Base-by-base conservation (phyloP, 331 rosid species). In the Spiraea crenata region DNA sequence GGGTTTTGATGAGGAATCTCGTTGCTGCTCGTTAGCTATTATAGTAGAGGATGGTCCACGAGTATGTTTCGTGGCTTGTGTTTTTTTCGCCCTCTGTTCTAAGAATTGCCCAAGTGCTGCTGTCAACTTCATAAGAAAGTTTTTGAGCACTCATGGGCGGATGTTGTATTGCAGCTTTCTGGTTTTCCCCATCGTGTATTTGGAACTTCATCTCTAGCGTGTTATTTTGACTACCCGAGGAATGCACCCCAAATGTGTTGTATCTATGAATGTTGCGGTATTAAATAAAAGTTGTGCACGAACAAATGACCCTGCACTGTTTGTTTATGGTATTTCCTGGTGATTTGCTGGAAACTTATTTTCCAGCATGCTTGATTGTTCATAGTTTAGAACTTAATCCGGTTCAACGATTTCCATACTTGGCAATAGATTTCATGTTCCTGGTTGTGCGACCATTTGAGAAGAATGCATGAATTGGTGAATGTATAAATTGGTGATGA, bases 81-180 rank as follows among this genome's bases (percentile, higher is more conserved):
- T 71, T 79, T 91, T 91, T 89, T 85, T 46, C 2, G 31, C 31
- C 85, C 86, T 84, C 76, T 49, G 44, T 61, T 76, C 78, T 82
- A 67, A 73, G n/a, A 80, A 77, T 70, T 71, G 85, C 86, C 82
- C 77, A 47, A 46, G 87, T 76, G 95, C 75, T 84, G 77, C 81
- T 79, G 62, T 70, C 38, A 34, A 67, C 72, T 61, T 16, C 78
- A 78, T 78, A 72, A 44, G 71, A 16, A 62, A 58, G 83, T 72
- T 75, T 89, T 80, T 80, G 51, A 82, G 89, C 91, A 79, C 83
- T 52, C 13, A 69, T 70, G 80, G 87, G 58, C 81, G 74, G 73
- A 81, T 73, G 68, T 79, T 76, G 82, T 71, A 9, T 69, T 69
- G 35, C 80, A 76, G 85, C 77, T 81, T 61, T 59, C 8, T 74